Conservation (phyloP, 345 rosid genomes). For the Syzygium grande region DNA sequence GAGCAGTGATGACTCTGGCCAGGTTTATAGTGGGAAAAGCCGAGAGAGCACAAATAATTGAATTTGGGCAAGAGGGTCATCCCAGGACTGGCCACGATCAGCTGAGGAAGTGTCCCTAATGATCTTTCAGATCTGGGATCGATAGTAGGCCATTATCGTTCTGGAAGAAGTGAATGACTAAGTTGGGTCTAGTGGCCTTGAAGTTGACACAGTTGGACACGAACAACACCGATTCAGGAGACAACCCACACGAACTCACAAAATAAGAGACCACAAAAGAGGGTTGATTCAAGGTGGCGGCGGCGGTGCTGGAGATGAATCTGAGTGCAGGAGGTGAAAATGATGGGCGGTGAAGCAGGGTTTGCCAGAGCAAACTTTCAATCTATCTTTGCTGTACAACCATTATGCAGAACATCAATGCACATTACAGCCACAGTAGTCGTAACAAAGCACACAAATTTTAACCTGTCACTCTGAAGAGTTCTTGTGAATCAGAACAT, state of each 20-base stretch:
- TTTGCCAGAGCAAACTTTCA: neutral
- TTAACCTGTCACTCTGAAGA: neutral
- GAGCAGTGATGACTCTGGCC: neutral
- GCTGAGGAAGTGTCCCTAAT: neutral
- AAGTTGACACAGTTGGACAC: neutral
- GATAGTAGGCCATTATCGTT: constrained; percentile 9
- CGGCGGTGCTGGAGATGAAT: neutral
- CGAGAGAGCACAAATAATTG: constrained; percentile 17
- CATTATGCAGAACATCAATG: neutral
- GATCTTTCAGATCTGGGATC: constrained; percentile 5
- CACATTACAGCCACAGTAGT: neutral
- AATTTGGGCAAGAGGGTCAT: constrained; percentile 24
- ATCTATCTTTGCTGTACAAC: neutral
- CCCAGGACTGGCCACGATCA: constrained; percentile 4
- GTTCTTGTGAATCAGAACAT: neutral
- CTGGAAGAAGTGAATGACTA: constrained; percentile 3
- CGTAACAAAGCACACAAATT: neutral
- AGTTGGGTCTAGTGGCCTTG: constrained; percentile 1
- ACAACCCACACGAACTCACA: neutral
- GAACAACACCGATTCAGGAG: neutral
- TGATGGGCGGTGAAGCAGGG: neutral
- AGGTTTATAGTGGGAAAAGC: constrained; percentile 8
- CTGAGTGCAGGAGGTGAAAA: neutral
- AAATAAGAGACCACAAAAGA: neutral
- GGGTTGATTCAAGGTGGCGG: neutral